A percentile compares a stretch with the other conserved stretches of the same genome.
Conservation (phyloP, 2,329 filamentous ascomycete genomes). For the Podosphaera fusca region DNA sequence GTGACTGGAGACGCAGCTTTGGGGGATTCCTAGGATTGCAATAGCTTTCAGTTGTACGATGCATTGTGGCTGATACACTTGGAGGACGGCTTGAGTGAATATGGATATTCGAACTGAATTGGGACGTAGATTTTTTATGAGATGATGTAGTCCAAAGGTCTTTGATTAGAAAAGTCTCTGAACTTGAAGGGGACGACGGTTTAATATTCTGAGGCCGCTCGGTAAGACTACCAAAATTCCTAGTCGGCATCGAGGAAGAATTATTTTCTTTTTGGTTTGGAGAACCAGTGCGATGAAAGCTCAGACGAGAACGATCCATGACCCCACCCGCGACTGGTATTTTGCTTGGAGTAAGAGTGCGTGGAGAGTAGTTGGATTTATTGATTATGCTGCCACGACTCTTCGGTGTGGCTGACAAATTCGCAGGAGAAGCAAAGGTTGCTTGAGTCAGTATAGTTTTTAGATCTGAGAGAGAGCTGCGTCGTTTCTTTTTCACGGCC, state of each 20-base stretch:
- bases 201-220: slow-evolving; percentile 14
- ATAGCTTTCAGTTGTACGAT: slow-evolving; percentile 2
- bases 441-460: slow-evolving; percentile 42
- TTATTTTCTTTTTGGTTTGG: slow-evolving; percentile 14
- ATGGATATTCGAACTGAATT: slow-evolving; percentile 16
- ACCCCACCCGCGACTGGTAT: slow-evolving; percentile 10
- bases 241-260: slow-evolving; percentile 3
- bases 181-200: slow-evolving; percentile 4
- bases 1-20: slow-evolving; percentile 42
- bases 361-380: slow-evolving; percentile 9
- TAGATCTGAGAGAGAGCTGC: slow-evolving; percentile 79
- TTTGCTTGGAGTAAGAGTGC: slow-evolving; percentile 15
- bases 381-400: slow-evolving; percentile 3
- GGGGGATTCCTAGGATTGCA: slow-evolving; percentile 10
- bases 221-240: slow-evolving; percentile 12
- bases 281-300: slow-evolving; percentile 10
- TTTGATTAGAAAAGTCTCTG: slow-evolving; percentile 10
- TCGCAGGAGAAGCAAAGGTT: slow-evolving; percentile 22
- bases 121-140: slow-evolving; percentile 9
- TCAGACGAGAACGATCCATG: slow-evolving; percentile 9
- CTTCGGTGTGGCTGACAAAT: slow-evolving; percentile 16
- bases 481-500: slow-evolving; percentile 50
- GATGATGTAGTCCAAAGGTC: slow-evolving; percentile 12
- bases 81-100: slow-evolving; percentile 8
- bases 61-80: slow-evolving; percentile 6